Conservation (phyloP, 164 flowering plant species). For the Tetracentron sinense region DNA sequence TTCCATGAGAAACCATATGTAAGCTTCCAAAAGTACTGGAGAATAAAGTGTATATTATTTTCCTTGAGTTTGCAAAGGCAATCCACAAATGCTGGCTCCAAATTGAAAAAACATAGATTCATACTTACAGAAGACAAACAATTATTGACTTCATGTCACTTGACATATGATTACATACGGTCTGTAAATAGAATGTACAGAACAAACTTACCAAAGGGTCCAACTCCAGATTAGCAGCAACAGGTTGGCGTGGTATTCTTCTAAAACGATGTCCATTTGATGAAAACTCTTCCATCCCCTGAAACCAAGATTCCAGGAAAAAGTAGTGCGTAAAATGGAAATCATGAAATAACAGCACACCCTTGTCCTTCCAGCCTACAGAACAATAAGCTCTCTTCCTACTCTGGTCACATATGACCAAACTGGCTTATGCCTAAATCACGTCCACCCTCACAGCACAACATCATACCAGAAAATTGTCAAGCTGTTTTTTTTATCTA, state of each 20-base stretch:
- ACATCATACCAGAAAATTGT: too few relatives aligned
- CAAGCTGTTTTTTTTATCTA: too few relatives aligned
- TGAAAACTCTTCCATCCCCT: constrained; percentile 51
- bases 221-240: constrained; percentile 46
- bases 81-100: neutral
- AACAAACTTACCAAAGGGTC: constrained; percentile 61
- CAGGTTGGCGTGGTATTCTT: constrained; percentile 53
- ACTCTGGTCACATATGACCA: too few relatives aligned
- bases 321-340: too few relatives aligned
- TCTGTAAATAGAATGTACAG: neutral
- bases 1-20: too few relatives aligned
- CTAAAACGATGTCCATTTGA: constrained; percentile 59
- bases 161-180: neutral
- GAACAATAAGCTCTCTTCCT: too few relatives aligned
- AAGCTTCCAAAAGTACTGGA: neutral
- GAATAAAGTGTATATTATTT: neutral
- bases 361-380: too few relatives aligned
- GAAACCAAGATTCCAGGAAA: too few relatives aligned
- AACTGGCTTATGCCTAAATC: too few relatives aligned
- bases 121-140: neutral
- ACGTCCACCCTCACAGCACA: too few relatives aligned
- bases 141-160: neutral
- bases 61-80: neutral
- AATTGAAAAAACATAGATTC: neutral
- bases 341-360: too few relatives aligned